Conservation (phyloP, 306 rosid genomes). For the Vigna angularis region DNA sequence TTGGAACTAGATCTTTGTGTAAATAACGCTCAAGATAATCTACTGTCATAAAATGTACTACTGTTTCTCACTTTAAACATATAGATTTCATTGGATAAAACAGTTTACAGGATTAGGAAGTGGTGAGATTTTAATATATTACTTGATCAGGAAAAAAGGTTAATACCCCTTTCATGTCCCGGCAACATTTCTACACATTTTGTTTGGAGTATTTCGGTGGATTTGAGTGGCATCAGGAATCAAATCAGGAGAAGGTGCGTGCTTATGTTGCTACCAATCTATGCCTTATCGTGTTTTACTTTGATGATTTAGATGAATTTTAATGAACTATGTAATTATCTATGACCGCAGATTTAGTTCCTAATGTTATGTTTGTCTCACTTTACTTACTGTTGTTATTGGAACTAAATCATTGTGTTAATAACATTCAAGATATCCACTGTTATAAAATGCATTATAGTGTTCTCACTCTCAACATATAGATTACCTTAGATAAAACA, state of each 20-base stretch:
- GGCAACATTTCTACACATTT: conserved; percentile 27
- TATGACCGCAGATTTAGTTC: neutral
- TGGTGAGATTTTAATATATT: conserved; percentile 19
- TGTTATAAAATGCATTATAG: conserved; percentile 2
- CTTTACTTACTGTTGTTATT: conserved; percentile 11
- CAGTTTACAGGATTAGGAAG: conserved; percentile 5
- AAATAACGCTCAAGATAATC: neutral
- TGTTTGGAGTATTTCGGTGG: conserved; percentile 24
- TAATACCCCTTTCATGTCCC: conserved; percentile 14
- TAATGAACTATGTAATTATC: neutral
- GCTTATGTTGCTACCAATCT: conserved; percentile 40
- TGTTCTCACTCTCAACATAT: neutral
- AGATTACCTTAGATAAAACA: neutral
- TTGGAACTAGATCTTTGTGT: conserved; percentile 29
- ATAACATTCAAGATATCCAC: neutral
- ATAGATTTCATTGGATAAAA: neutral
- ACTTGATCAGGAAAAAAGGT: conserved; percentile 35
- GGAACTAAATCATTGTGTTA: conserved; percentile 20
- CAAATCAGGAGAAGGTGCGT: conserved; percentile 39
- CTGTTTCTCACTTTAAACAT: conserved; percentile 14
- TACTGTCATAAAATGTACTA: conserved; percentile 11
- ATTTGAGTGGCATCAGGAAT: conserved; percentile 4
- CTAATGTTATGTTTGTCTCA: conserved; percentile 9
- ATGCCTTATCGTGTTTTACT: conserved; percentile 53
- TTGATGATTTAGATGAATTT: conserved; percentile 68